Evolutionary conservation across 2,329 filamentous ascomycete genomes (phyloP).

Genomic region (Zymoseptoria ardabiliae): DNA sequence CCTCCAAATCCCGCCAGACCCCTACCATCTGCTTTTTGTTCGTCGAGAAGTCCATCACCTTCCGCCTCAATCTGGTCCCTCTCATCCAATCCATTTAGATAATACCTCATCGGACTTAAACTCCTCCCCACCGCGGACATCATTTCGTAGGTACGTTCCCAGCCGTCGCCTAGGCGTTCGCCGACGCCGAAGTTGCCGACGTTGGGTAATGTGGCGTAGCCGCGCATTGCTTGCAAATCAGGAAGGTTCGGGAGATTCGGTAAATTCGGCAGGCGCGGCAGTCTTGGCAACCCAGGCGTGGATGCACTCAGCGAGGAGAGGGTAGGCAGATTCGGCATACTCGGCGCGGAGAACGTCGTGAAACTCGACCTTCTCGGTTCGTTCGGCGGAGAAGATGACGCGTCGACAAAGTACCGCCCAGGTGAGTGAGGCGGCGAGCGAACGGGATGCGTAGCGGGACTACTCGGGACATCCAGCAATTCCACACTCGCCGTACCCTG

Average conservation of each 20-base stretch:
- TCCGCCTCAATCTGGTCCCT: slow-evolving; percentile 10
- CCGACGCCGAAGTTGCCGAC: slow-evolving; percentile 11
- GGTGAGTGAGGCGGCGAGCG: slow-evolving; percentile 23
- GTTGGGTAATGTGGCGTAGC: slow-evolving; percentile 23
- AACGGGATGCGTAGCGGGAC: slow-evolving; percentile 7
- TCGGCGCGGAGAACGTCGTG: slow-evolving; percentile 23
- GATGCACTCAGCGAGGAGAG: slow-evolving; percentile 20
- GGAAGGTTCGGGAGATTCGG: slow-evolving; percentile 25
- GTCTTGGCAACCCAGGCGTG: slow-evolving; percentile 19
- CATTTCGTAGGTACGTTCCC: slow-evolving; percentile 39
- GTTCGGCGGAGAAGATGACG: slow-evolving; percentile 3
- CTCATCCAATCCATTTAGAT: slow-evolving; percentile 30
- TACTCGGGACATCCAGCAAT: slow-evolving; percentile 9
- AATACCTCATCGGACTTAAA: slow-evolving; percentile 40
- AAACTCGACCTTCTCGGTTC: slow-evolving; percentile 23
- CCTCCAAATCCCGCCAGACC: neutral
- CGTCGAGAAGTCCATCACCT: slow-evolving; percentile 26
- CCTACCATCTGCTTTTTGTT: slow-evolving; percentile 1
- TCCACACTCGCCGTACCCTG: slow-evolving; percentile 5
- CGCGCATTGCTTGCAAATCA: slow-evolving; percentile 21
- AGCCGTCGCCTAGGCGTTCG: slow-evolving; percentile 20
- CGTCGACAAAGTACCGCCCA: slow-evolving; percentile 27
- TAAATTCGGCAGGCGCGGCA: slow-evolving; percentile 24
- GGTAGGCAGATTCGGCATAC: slow-evolving; percentile 23
- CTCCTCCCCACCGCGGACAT: slow-evolving; percentile 40